phyloP scores from a whole-genome alignment of 1,284 basidiomycete genomes.

The Cutaneotrichosporon sp. region DNA sequence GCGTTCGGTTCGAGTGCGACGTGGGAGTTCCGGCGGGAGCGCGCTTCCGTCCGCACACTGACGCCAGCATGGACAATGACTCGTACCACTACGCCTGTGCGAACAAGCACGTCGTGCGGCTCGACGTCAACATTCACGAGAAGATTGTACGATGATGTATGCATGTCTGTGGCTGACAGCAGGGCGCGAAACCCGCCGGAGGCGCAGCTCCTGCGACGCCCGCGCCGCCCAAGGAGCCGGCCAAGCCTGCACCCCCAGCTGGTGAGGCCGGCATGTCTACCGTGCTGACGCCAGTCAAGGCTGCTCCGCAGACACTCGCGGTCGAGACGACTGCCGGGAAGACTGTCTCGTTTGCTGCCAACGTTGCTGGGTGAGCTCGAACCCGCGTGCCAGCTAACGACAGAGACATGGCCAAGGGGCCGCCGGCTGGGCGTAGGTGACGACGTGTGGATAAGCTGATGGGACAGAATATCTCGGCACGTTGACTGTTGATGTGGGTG shows the following conservation, averaged over 20 bases:
- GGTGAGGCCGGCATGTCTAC: too few relatives aligned
- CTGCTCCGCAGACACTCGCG: neutral
- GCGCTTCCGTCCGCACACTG: too few relatives aligned
- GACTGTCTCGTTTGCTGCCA: neutral
- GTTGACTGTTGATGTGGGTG: constrained; percentile 31
- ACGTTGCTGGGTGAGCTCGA: constrained; percentile 23
- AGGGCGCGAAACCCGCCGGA: neutral
- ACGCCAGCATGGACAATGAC: constrained; percentile 37
- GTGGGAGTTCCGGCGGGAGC: too few relatives aligned
- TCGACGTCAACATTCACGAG: constrained; percentile 34
- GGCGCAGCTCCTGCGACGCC: too few relatives aligned
- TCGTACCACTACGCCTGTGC: constrained; percentile 44
- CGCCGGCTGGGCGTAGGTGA: constrained; percentile 1
- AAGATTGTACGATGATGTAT: constrained; percentile 30
- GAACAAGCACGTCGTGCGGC: constrained; percentile 37
- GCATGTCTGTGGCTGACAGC: neutral
- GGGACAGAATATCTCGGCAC: constrained; percentile 39
- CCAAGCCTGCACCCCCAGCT: too few relatives aligned
- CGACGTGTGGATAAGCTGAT: neutral
- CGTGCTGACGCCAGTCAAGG: neutral
- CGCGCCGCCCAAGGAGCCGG: too few relatives aligned
- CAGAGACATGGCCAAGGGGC: constrained; percentile 35
- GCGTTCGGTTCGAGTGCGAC: too few relatives aligned
- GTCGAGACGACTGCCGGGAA: neutral
- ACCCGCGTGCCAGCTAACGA: neutral